Conservation (phyloP, 2,329 filamentous ascomycete genomes). For the Diplodia seriata region DNA sequence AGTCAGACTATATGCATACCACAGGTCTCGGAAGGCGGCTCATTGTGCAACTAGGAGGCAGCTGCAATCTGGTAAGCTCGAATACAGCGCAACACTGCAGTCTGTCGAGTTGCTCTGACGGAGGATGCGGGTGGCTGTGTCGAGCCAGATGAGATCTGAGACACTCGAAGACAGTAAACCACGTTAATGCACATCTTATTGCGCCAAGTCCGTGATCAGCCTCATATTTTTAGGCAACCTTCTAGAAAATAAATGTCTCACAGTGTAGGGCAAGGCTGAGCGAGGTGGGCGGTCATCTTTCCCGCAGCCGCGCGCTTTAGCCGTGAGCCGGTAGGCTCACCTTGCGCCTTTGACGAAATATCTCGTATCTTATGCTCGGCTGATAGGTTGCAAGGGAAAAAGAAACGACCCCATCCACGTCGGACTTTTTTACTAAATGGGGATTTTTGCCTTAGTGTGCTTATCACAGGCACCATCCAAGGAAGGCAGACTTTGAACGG, state of each 20-base stretch:
- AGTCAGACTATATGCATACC: neutral
- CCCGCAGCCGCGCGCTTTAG: neutral
- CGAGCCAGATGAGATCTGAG: neutral
- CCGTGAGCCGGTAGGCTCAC: neutral
- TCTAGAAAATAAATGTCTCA: neutral
- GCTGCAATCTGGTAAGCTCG: neutral
- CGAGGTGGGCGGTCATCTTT: neutral
- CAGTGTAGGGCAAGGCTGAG: neutral
- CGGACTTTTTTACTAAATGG: neutral
- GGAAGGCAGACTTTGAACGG: neutral
- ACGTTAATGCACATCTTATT: neutral
- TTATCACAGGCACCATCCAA: neutral
- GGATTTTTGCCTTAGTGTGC: neutral
- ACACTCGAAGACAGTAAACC: neutral
- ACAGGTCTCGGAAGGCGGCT: neutral
- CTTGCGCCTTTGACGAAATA: neutral
- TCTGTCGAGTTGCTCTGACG: neutral
- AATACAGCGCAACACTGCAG: neutral
- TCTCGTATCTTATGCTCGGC: neutral
- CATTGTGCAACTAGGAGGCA: neutral
- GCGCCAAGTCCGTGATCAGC: neutral
- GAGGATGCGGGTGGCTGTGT: slow-evolving; percentile 7
- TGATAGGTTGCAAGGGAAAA: neutral
- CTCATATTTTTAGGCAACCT: slow-evolving; percentile 3
- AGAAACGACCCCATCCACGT: neutral